Percentiles rank a stretch among this genome's conserved stretches.
These are phyloP conservation scores for Botrytis paeoniae DNA, from an alignment of 2,329 filamentous ascomycete genomes.

Conservation along the genomic window DNA sequence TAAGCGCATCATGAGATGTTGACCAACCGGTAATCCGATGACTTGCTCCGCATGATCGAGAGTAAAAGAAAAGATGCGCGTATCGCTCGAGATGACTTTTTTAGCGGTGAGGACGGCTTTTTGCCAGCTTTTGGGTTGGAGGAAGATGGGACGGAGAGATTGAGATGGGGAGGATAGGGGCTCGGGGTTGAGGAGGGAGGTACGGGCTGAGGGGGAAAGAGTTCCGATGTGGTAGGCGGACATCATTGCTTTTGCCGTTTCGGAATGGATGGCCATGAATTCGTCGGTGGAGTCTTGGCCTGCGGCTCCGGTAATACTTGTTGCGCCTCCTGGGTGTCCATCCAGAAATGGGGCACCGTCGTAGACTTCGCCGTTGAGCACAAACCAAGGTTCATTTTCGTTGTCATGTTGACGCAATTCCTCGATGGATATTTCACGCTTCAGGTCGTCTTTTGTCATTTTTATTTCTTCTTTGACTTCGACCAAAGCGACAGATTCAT, in stretches of 20 bases:
- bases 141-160: conserved; percentile 59
- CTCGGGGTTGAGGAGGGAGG: conserved; percentile 39
- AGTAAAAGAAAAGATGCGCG: conserved; percentile 75
- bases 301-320: conserved; percentile 80
- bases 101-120: conserved; percentile 68
- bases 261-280: conserved; percentile 90
- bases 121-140: conserved; percentile 70
- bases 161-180: conserved; percentile 38
- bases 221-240: conserved; percentile 78
- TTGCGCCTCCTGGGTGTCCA: conserved; percentile 80
- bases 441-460: conserved; percentile 70
- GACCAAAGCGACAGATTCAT: conserved; percentile 44
- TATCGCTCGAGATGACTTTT: conserved; percentile 70
- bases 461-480: conserved; percentile 63
- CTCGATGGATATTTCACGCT: conserved; percentile 62
- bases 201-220: conserved; percentile 58
- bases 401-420: conserved; percentile 68
- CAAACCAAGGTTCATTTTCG: conserved; percentile 75
- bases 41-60: conserved; percentile 68
- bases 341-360: conserved; percentile 79
- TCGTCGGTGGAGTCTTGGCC: conserved; percentile 81
- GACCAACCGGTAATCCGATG: conserved; percentile 76
- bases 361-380: conserved; percentile 84
- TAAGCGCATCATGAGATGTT: conserved; percentile 83
- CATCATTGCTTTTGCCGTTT: conserved; percentile 92